Conservation (phyloP, 352 stramenopile species). For the Phytopythium sindhum region DNA sequence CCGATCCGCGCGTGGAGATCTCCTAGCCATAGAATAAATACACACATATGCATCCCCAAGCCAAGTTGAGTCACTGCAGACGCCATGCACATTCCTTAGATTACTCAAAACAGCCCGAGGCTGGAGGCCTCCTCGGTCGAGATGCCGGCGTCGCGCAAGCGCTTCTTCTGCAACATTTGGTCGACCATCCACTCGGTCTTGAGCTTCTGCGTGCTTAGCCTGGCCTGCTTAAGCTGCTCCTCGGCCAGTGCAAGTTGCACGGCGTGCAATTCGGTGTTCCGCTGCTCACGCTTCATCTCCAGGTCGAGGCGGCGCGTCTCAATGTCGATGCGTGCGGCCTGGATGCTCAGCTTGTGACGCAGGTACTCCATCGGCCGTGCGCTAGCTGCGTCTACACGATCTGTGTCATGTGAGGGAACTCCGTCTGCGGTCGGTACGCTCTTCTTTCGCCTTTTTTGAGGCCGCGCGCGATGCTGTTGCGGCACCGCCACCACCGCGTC, state of each 20-base stretch:
- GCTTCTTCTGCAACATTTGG: slow-evolving; percentile 53
- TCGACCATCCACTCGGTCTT: slow-evolving; percentile 49
- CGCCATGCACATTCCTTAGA: background rate
- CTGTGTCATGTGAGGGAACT: background rate
- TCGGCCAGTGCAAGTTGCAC: slow-evolving; percentile 46
- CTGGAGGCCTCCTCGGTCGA: slow-evolving; percentile 29
- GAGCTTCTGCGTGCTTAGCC: slow-evolving; percentile 45
- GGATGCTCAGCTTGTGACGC: slow-evolving; percentile 33
- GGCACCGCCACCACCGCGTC: background rate
- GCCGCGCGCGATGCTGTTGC: background rate
- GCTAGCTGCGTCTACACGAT: background rate
- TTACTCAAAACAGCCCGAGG: slow-evolving; percentile 20
- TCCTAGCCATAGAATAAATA: background rate
- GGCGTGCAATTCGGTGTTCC: slow-evolving; percentile 31
- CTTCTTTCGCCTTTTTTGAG: slow-evolving; percentile 4
- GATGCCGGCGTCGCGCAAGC: slow-evolving; percentile 38
- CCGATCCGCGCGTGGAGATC: slow-evolving; percentile 3
- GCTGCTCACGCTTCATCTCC: slow-evolving; percentile 39
- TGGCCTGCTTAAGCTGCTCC: slow-evolving; percentile 51
- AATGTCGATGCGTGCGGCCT: slow-evolving; percentile 40
- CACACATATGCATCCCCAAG: background rate
- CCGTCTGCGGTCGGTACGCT: background rate
- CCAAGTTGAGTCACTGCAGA: background rate
- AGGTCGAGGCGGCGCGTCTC: slow-evolving; percentile 39
- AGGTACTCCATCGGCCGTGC: slow-evolving; percentile 29